A percentile compares a stretch with the other conserved stretches of the same genome.
Evolutionary conservation across 2,329 filamentous ascomycete species (phyloP).

Genomic region (Sporothrix mexicana): DNA sequence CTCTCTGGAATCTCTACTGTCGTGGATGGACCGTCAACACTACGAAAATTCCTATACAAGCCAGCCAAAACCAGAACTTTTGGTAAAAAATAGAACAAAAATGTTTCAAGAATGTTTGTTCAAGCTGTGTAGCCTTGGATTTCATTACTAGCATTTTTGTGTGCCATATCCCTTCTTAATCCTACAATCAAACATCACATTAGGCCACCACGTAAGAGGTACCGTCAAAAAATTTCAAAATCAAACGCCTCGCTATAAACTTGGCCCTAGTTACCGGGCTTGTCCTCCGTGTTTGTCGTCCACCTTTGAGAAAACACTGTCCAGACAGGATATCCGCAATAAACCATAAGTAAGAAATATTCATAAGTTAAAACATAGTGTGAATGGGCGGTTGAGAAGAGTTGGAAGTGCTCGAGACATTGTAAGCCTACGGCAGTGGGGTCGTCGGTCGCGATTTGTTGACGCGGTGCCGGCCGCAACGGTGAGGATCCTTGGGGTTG

Average conservation of each 20-base stretch:
- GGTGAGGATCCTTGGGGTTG: constrained; percentile 62
- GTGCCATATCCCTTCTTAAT: not conserved
- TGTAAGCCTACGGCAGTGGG: constrained; percentile 18
- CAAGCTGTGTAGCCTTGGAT: not conserved
- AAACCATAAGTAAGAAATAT: not conserved
- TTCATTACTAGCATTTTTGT: not conserved
- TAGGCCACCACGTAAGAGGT: not conserved
- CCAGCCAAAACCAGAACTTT: not conserved
- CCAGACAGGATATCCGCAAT: constrained; percentile 14
- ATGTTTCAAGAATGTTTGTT: not conserved
- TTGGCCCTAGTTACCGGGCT: not conserved
- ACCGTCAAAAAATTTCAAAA: not conserved
- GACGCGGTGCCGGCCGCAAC: constrained; percentile 62
- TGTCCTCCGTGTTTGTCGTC: constrained; percentile 7
- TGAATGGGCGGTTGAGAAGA: not conserved
- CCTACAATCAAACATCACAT: constrained; percentile 1
- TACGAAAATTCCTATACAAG: not conserved
- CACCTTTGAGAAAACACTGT: not conserved
- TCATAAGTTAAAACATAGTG: not conserved
- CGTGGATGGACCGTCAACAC: not conserved
- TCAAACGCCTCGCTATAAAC: constrained; percentile 20
- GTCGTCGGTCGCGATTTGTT: constrained; percentile 41
- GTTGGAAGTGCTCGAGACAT: not conserved
- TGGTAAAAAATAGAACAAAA: not conserved
- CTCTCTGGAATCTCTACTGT: not conserved